Conservation (phyloP, 139 green algal genomes). For the Ostreobium quekettii region DNA sequence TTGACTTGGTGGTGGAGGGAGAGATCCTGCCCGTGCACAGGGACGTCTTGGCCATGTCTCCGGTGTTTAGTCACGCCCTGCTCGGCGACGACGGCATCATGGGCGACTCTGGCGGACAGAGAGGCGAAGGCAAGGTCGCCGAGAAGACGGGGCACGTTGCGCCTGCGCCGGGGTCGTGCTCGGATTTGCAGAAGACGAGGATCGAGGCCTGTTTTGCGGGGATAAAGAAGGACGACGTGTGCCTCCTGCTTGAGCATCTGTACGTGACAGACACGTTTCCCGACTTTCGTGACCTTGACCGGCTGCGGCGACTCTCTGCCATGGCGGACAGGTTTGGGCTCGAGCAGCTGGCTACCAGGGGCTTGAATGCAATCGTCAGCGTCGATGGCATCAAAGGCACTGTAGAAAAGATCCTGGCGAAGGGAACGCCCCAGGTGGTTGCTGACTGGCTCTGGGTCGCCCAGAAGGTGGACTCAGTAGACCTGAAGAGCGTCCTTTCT, state of each 20-base stretch:
- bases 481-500: too few relatives aligned
- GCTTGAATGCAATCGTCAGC: too few relatives aligned
- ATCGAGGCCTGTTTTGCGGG: not conserved
- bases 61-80: not conserved
- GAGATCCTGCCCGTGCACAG: constrained; percentile 8
- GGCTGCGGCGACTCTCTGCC: too few relatives aligned
- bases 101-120: constrained; percentile 2
- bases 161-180: not conserved
- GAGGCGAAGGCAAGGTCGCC: not conserved
- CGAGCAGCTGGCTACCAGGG: too few relatives aligned
- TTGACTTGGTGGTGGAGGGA: constrained; percentile 8
- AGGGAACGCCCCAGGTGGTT: too few relatives aligned
- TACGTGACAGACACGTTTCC: constrained; percentile 16
- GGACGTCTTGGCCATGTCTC: constrained; percentile 1
- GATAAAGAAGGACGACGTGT: not conserved
- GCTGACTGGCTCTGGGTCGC: too few relatives aligned
- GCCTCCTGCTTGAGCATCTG: constrained; percentile 4
- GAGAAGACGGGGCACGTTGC: not conserved
- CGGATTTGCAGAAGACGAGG: not conserved
- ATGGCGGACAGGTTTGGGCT: too few relatives aligned
- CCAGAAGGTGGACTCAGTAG: too few relatives aligned
- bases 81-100: not conserved
- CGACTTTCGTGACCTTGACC: too few relatives aligned
- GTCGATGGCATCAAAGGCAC: too few relatives aligned
- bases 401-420: too few relatives aligned